Evolutionary conservation across 805 yeast genomes (phyloP).

Genomic region (Candida glaebosa): DNA sequence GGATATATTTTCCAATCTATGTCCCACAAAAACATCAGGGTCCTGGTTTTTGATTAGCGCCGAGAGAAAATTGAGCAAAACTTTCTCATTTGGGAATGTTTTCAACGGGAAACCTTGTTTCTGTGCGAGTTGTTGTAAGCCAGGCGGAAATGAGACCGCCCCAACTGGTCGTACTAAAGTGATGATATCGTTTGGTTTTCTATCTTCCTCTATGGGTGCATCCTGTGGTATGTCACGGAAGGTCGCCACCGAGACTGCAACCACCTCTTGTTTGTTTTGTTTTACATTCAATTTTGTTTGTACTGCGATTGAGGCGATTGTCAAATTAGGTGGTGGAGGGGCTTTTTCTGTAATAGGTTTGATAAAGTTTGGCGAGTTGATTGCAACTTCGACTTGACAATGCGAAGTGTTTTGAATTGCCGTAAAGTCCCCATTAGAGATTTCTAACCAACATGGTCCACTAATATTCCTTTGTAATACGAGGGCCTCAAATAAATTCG

Average conservation of each 20-base stretch:
- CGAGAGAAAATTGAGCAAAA: conserved; percentile 69
- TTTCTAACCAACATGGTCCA: conserved; percentile 97
- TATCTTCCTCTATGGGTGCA: conserved; percentile 60
- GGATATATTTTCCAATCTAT: conserved; percentile 73
- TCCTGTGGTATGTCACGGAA: conserved; percentile 72
- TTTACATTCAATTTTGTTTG: conserved; percentile 77
- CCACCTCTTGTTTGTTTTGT: conserved; percentile 80
- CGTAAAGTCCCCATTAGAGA: conserved; percentile 59
- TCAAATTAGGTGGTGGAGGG: conserved; percentile 60
- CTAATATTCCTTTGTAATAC: conserved; percentile 77
- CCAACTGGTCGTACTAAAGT: conserved; percentile 83
- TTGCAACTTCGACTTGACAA: conserved; percentile 72
- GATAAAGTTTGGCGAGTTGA: conserved; percentile 46
- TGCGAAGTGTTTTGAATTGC: conserved; percentile 66
- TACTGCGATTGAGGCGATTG: conserved; percentile 69
- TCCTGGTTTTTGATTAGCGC: conserved; percentile 70
- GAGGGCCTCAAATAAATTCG: conserved; percentile 79
- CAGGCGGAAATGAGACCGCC: conserved; percentile 65
- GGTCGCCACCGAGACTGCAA: conserved; percentile 74
- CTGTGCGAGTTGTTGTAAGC: conserved; percentile 59
- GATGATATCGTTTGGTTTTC: conserved; percentile 56
- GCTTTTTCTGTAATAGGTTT: conserved; percentile 44
- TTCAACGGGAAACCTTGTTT: conserved; percentile 51
- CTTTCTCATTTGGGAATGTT: conserved; percentile 68
- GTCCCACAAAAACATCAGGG: conserved; percentile 91